Conservation (phyloP, 2,329 filamentous ascomycete genomes). For the Fusarium newnesense region DNA sequence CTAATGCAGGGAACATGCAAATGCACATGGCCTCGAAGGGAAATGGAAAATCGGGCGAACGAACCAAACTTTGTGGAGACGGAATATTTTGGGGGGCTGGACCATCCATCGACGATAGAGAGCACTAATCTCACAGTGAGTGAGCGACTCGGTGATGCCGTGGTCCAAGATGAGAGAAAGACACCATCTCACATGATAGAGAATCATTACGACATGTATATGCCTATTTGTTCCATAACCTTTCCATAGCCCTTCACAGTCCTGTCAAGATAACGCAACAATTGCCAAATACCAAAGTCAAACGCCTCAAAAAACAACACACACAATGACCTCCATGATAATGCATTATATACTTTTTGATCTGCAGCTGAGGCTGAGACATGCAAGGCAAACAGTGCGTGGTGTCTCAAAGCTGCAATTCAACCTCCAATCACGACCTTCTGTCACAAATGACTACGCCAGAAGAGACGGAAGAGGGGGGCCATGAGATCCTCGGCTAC, state of each 20-base stretch:
- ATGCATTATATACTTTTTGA: not conserved
- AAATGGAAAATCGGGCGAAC: slow-evolving; percentile 15
- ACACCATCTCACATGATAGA: not conserved
- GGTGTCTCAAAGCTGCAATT: slow-evolving; percentile 13
- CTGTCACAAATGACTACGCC: slow-evolving; percentile 9
- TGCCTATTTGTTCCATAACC: not conserved
- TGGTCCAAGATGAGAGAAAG: not conserved
- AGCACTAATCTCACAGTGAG: not conserved
- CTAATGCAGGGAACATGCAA: slow-evolving; percentile 24
- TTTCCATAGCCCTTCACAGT: not conserved
- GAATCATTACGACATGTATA: not conserved
- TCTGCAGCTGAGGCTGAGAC: slow-evolving; percentile 28
- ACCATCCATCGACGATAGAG: not conserved
- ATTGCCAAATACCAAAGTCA: not conserved
- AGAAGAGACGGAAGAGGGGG: not conserved
- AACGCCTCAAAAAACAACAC: not conserved
- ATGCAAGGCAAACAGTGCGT: slow-evolving; percentile 18
- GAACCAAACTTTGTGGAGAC: slow-evolving; percentile 10
- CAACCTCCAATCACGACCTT: slow-evolving; percentile 16
- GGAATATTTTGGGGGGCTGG: not conserved
- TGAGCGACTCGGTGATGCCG: slow-evolving; percentile 5
- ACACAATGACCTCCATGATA: slow-evolving; percentile 2
- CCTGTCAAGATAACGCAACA: not conserved
- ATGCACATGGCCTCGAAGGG: slow-evolving; percentile 27
- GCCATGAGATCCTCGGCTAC: slow-evolving; percentile 1